phyloP scores from a whole-genome alignment of 176 grass and related monocot genomes.

The Avena atlantica region DNA sequence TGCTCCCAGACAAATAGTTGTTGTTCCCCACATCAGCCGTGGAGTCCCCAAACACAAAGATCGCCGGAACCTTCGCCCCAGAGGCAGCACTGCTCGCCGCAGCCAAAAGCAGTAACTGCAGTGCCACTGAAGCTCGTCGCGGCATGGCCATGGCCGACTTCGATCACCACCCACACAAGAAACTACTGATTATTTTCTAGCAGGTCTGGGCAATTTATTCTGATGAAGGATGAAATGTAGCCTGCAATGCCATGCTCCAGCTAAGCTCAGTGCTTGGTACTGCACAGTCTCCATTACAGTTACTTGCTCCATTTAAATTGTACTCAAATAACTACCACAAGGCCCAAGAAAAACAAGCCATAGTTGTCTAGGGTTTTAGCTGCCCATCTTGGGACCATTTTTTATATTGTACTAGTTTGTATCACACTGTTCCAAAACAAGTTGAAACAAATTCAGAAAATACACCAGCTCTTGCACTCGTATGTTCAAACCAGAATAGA shows the following conservation, averaged over 20 bases:
- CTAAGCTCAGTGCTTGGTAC: constrained; percentile 2
- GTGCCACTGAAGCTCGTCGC: not conserved
- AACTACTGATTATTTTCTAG: not conserved
- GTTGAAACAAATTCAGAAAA: not conserved
- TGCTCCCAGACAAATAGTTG: constrained; percentile 44
- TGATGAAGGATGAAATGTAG: not conserved
- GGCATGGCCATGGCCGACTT: not conserved
- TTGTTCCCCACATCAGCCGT: constrained; percentile 79
- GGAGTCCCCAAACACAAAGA: constrained; percentile 83
- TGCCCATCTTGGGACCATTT: not conserved
- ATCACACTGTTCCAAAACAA: not conserved
- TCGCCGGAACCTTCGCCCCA: constrained; percentile 50
- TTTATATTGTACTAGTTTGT: not conserved
- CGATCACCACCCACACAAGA: not conserved
- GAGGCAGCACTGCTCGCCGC: not conserved
- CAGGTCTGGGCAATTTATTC: not conserved
- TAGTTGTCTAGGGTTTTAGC: not conserved
- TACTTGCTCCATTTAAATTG: constrained; percentile 15
- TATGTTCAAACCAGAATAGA: not conserved
- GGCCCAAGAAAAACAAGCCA: not conserved
- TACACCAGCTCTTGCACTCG: not conserved
- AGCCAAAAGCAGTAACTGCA: constrained; percentile 7
- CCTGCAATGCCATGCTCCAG: not conserved
- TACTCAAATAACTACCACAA: constrained; percentile 17
- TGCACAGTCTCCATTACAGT: constrained; percentile 21